Conservation (phyloP, 495 filamentous ascomycete genomes). For the Neurospora tetrasperma region DNA sequence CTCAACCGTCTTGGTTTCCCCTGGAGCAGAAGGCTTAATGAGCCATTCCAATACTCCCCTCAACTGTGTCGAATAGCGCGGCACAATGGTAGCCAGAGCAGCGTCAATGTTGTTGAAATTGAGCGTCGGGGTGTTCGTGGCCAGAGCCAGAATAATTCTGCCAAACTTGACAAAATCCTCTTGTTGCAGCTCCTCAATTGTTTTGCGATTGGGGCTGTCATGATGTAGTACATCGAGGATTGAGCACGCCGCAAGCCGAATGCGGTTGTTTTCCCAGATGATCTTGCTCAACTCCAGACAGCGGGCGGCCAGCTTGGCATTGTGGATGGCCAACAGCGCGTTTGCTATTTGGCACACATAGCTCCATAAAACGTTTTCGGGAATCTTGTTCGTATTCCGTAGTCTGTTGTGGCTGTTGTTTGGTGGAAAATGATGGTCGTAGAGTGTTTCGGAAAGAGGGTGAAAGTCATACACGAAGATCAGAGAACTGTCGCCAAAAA, state of each 20-base stretch:
- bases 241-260: slow-evolving; percentile 81
- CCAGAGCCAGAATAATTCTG: slow-evolving; percentile 68
- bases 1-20: slow-evolving; percentile 57
- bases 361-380: slow-evolving; percentile 77
- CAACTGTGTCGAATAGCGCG: slow-evolving; percentile 62
- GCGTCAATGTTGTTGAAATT: slow-evolving; percentile 46
- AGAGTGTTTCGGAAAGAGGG: slow-evolving; percentile 79
- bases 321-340: slow-evolving; percentile 77
- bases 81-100: slow-evolving; percentile 59
- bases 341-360: slow-evolving; percentile 91
- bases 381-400: slow-evolving; percentile 39
- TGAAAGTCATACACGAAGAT: slow-evolving; percentile 92
- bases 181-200: slow-evolving; percentile 66
- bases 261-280: slow-evolving; percentile 68
- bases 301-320: slow-evolving; percentile 67
- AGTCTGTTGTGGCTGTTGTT: slow-evolving; percentile 41
- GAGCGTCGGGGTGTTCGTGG: slow-evolving; percentile 46
- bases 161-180: slow-evolving; percentile 86
- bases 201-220: slow-evolving; percentile 44
- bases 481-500: slow-evolving; percentile 89
- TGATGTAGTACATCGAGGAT: slow-evolving; percentile 80
- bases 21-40: slow-evolving; percentile 42
- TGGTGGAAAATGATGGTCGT: slow-evolving; percentile 66
- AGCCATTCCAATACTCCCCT: slow-evolving; percentile 72
- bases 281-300: slow-evolving; percentile 79